These are phyloP conservation scores for Holtermanniella nyarrowii DNA, from an alignment of 768 basidiomycete species.

Conservation along the genomic window DNA sequence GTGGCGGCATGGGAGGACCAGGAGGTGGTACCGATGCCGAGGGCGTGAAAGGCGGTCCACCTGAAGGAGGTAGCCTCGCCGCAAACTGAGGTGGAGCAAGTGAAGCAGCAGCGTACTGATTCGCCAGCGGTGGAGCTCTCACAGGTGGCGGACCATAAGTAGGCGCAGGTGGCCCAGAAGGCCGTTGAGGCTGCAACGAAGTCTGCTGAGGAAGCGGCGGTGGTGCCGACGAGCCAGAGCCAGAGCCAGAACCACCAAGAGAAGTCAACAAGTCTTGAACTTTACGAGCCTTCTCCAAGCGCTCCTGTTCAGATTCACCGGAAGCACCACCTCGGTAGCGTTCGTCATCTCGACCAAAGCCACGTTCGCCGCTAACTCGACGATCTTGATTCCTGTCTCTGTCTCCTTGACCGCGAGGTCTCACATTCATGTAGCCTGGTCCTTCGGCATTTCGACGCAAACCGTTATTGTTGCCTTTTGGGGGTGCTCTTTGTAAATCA, in stretches of 20 bases:
- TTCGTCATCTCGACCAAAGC: neutral
- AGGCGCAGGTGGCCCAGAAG: neutral
- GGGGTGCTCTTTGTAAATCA: neutral
- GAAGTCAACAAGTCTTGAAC: slow-evolving; percentile 21
- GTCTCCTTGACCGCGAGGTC: slow-evolving; percentile 3
- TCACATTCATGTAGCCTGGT: slow-evolving; percentile 15
- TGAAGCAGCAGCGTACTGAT: neutral
- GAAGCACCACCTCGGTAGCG: neutral
- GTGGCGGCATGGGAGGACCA: slow-evolving; percentile 1
- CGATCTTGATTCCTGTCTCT: neutral
- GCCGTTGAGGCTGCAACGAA: neutral
- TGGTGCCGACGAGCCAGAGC: slow-evolving; percentile 1
- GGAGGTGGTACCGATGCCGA: neutral
- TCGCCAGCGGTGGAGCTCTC: neutral
- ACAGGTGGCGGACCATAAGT: slow-evolving; percentile 2
- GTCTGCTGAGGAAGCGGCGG: neutral
- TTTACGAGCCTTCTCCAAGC: slow-evolving; percentile 57
- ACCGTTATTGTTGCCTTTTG: neutral
- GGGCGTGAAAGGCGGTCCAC: neutral
- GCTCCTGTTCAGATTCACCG: slow-evolving; percentile 52
- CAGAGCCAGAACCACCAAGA: neutral
- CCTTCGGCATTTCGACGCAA: slow-evolving; percentile 7
- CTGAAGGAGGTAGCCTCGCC: neutral
- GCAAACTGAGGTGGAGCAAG: slow-evolving; percentile 2
- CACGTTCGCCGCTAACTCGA: neutral